Evolutionary conservation across 495 filamentous ascomycete species (phyloP).

Genomic region (Aspergillus heteromorphus): DNA sequence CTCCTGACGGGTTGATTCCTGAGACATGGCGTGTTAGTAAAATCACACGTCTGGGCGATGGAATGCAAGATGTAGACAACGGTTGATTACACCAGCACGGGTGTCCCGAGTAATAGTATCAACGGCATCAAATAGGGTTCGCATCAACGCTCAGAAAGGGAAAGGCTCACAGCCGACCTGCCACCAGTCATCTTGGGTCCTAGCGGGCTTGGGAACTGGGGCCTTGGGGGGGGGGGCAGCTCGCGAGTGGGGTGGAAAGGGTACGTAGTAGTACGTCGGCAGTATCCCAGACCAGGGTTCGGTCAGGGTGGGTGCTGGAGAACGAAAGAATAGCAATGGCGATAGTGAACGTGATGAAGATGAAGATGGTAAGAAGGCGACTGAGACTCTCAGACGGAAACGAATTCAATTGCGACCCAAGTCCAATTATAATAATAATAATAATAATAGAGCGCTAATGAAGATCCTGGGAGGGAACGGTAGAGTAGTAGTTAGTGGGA

Average conservation of each 20-base stretch:
- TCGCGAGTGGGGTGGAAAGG: neutral
- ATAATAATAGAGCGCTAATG: neutral
- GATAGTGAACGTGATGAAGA: neutral
- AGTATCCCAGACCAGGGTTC: neutral
- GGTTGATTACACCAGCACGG: neutral
- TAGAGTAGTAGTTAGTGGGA: neutral
- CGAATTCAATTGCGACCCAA: neutral
- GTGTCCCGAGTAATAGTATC: neutral
- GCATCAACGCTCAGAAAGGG: neutral
- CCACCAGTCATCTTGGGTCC: constrained; percentile 6
- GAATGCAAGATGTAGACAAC: neutral
- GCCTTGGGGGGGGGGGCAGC: neutral
- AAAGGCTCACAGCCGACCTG: constrained; percentile 16
- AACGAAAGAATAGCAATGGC: neutral
- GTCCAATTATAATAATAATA: constrained; percentile 1
- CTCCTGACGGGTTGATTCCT: constrained; percentile 18
- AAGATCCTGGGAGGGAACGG: neutral
- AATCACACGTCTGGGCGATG: neutral
- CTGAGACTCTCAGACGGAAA: neutral
- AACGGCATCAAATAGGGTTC: neutral
- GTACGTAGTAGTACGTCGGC: neutral
- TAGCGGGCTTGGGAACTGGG: constrained; percentile 10
- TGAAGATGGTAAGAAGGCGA: no score
- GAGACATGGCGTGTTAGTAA: constrained; percentile 23
- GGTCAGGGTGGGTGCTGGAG: neutral